Base-by-base conservation (phyloP, 2,329 filamentous ascomycete genomes). In the Pseudonectria buxi region DNA sequence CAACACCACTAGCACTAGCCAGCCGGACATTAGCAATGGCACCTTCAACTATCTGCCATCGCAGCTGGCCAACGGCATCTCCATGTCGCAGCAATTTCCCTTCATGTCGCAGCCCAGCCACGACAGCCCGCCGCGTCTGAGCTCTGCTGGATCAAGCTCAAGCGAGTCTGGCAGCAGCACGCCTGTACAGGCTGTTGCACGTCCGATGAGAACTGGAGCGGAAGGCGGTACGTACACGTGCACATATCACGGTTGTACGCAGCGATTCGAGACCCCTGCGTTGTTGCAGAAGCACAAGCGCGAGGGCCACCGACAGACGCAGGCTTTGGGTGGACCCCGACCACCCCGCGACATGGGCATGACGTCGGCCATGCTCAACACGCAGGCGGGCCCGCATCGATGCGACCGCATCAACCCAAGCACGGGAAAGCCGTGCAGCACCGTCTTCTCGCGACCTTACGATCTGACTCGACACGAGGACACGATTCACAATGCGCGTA, bases 391-490 rank as follows among this genome's bases (percentile, higher is more conserved):
- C 0, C 92, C 92, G 24, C 92, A 96, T 67, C 83, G 82, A 51
- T 98, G 92, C 62, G 85, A 89, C 55, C 80, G 89, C 47, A 86
- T 90, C 64, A 96, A 96, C 62, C 90, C 90, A 2, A 90, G 86
- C 45, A 96, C 92, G 0, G 86, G 87, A 45, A 95, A 95, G 66
- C 83, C 88, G 0, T 96, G 92, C 73, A 90, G 86, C 58, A 94
- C 88, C 0, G 72, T 95, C 35, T 96, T 98, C 63, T 95, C 90
- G 1, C 74, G 92, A 14, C 92, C 92, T 2, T 98, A 98, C 69
- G 92, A 98, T 61, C 72, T 98, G 34, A 98, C 92, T 0, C 76
- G 92, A 14, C 92, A 98, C 57, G 92, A 98, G 60, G 90, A 95
- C 48, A 96, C 92, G 0, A 96, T 96, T 46, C 92, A 96, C 72